These are phyloP conservation scores for Naegleria fowleri DNA, from an alignment of 208 protist species.

Conservation along the genomic window DNA sequence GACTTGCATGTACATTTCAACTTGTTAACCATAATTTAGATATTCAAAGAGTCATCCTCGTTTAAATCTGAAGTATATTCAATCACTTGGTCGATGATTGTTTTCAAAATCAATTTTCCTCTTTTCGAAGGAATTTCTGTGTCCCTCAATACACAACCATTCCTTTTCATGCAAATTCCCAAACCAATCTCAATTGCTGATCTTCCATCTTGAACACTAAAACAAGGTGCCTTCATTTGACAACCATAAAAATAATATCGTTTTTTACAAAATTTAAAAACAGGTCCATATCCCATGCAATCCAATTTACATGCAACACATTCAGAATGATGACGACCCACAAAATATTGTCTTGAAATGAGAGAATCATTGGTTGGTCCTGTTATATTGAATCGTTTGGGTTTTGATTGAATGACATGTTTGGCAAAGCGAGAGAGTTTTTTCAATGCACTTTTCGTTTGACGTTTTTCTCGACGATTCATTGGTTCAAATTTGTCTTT, in stretches of 20 bases:
- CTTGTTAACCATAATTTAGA: too few species aligned
- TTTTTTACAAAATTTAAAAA: not conserved
- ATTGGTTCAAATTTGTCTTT: too few species aligned
- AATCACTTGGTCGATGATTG: too few species aligned
- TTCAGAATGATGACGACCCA: not conserved
- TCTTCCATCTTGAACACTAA: not conserved
- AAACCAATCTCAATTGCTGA: not conserved
- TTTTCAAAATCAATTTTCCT: too few species aligned
- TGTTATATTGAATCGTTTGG: not conserved
- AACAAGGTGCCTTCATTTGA: not conserved
- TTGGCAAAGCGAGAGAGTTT: not conserved
- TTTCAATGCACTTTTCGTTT: too few species aligned
- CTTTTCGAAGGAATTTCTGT: too few species aligned
- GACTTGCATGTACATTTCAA: too few species aligned
- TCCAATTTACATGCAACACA: not conserved
- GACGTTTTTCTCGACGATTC: too few species aligned
- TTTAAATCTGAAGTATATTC: too few species aligned
- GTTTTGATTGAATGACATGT: not conserved
- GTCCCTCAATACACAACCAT: not conserved
- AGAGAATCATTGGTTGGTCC: not conserved
- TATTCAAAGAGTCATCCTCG: too few species aligned
- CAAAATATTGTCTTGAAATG: not conserved
- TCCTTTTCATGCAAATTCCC: not conserved
- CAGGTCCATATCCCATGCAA: not conserved
- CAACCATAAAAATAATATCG: not conserved